Evolutionary conservation across 78 protist genomes (phyloP).

Genomic region (Salpingoeca rosetta): DNA sequence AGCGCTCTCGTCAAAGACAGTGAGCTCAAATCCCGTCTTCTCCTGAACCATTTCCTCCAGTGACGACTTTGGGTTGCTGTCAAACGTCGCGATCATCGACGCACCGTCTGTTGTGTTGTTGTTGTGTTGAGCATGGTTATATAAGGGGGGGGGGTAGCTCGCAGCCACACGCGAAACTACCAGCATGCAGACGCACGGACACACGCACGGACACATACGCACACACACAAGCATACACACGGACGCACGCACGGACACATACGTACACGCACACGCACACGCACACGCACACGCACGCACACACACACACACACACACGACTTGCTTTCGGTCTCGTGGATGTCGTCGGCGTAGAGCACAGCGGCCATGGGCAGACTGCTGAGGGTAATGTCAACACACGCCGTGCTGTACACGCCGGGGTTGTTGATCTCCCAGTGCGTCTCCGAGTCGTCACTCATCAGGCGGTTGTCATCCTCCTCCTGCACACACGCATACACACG

Average conservation of each 20-base stretch:
- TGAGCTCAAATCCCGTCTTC: not conserved
- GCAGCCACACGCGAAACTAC: no score
- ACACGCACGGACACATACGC: no score
- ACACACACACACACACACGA: no score
- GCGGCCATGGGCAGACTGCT: conserved; percentile 54
- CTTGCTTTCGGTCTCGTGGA: no score
- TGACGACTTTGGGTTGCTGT: not conserved
- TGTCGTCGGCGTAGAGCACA: no score
- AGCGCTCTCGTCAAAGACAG: conserved; percentile 4
- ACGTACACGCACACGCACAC: no score
- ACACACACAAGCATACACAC: no score
- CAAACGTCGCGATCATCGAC: not conserved
- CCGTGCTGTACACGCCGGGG: conserved; percentile 52
- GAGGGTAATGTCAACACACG: conserved; percentile 64
- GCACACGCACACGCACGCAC: no score
- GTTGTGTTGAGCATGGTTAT: not conserved
- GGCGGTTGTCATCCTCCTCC: conserved; percentile 10
- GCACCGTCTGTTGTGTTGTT: not conserved
- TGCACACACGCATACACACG: not conserved
- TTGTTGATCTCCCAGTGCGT: conserved; percentile 10
- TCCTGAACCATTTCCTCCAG: not conserved
- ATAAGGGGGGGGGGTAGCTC: no score
- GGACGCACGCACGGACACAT: no score
- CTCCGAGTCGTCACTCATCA: not conserved
- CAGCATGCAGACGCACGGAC: no score